Percentiles rank a stretch among this genome's conserved stretches.
Conservation (phyloP, 441 rosid genomes). For the Biscutella auriculata region DNA sequence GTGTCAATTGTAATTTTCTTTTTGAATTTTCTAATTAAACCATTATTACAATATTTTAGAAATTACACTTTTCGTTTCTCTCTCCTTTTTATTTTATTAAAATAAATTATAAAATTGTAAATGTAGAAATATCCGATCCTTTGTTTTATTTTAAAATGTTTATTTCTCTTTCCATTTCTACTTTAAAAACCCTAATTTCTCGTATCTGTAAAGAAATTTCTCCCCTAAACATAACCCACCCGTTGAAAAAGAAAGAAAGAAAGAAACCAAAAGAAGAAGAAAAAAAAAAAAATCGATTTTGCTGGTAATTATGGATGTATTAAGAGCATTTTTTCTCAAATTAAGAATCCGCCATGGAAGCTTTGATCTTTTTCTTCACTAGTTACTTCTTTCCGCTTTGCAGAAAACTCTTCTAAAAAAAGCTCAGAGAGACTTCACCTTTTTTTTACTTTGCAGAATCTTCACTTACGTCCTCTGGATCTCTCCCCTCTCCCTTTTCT, state of each 20-base stretch:
- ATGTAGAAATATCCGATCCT: conserved; percentile 24
- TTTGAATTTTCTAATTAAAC: conserved; percentile 57
- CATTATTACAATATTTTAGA: conserved; percentile 35
- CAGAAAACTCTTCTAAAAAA: not conserved
- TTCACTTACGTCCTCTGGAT: conserved; percentile 19
- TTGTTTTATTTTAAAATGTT: conserved; percentile 27
- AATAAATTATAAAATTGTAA: conserved; percentile 20
- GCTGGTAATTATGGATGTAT: conserved; percentile 25
- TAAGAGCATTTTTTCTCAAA: not conserved
- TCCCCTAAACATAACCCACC: conserved; percentile 21
- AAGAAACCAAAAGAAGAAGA: too few species aligned
- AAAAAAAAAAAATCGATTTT: conserved; percentile 10
- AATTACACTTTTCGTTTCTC: conserved; percentile 19
- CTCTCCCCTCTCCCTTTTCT: conserved; percentile 11
- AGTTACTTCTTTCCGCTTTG: conserved; percentile 4
- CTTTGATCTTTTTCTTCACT: conserved; percentile 29
- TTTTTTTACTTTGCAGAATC: too few species aligned
- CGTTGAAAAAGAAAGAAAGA: conserved; percentile 7
- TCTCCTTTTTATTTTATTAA: too few species aligned
- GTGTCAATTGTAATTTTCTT: conserved; percentile 53
- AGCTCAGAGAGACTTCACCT: conserved; percentile 1
- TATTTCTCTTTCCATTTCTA: conserved; percentile 41
- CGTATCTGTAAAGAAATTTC: conserved; percentile 28
- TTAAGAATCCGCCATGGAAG: conserved; percentile 30
- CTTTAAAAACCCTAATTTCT: conserved; percentile 69